Conservation (phyloP, 352 stramenopile species). For the Phytophthora kernoviae region DNA sequence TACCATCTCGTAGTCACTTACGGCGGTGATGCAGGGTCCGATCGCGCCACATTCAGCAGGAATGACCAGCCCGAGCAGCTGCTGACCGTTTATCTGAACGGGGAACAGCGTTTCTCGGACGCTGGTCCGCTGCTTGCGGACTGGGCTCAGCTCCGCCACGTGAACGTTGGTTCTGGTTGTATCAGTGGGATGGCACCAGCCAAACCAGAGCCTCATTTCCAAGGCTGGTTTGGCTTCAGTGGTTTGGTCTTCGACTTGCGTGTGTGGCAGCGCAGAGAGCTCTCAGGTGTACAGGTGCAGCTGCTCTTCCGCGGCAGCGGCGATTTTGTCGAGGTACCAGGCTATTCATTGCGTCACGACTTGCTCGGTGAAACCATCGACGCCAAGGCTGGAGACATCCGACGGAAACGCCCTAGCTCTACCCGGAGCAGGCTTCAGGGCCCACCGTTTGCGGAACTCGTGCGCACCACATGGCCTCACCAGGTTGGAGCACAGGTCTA, state of each 20-base stretch:
- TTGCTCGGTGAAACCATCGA: constrained; percentile 19
- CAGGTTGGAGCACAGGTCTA: constrained; percentile 76
- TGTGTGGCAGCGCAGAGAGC: constrained; percentile 52
- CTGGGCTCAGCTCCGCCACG: constrained; percentile 50
- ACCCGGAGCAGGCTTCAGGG: constrained; percentile 27
- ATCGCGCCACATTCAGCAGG: constrained; percentile 22
- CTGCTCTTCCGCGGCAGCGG: constrained; percentile 65
- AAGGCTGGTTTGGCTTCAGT: constrained; percentile 76
- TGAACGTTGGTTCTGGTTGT: constrained; percentile 68
- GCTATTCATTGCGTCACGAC: constrained; percentile 58
- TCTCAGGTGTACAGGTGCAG: constrained; percentile 55
- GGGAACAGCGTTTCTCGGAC: constrained; percentile 49
- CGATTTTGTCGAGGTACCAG: constrained; percentile 57
- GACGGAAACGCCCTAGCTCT: constrained; percentile 19
- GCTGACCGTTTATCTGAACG: constrained; percentile 64
- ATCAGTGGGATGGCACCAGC: constrained; percentile 55
- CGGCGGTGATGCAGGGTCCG: constrained; percentile 26
- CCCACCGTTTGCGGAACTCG: constrained; percentile 43
- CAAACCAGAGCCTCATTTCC: constrained; percentile 63
- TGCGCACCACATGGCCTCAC: constrained; percentile 54
- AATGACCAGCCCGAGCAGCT: constrained; percentile 35
- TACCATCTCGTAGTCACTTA: constrained; percentile 75
- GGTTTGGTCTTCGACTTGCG: constrained; percentile 63
- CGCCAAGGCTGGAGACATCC: neutral
- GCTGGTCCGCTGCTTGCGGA: constrained; percentile 46